phyloP scores from a whole-genome alignment of 192 early-diverging fungal species.

The Podila minutissima region DNA sequence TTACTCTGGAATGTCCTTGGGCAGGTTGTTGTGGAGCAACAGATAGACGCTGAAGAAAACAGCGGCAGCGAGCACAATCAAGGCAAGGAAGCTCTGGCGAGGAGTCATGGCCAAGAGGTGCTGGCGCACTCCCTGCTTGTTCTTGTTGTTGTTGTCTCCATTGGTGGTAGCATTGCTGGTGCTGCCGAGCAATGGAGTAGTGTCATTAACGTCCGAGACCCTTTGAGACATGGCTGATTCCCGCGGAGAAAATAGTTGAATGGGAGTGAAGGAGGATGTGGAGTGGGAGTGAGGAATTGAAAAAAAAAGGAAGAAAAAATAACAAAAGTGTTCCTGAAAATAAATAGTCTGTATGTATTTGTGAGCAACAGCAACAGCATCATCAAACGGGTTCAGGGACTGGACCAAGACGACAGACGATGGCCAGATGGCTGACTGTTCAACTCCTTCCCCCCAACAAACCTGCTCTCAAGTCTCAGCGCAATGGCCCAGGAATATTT shows the following conservation, averaged over 20 bases:
- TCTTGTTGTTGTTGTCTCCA: not conserved
- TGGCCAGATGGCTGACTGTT: too few species aligned
- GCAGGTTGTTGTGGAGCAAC: slow-evolving; percentile 29
- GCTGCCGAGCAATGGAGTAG: slow-evolving; percentile 40
- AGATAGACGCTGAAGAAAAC: slow-evolving; percentile 18
- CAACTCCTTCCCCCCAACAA: too few species aligned
- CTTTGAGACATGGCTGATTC: not conserved
- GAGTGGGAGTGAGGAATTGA: not conserved
- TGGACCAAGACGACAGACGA: too few species aligned
- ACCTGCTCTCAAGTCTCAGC: too few species aligned
- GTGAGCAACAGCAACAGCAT: not conserved
- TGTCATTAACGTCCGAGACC: slow-evolving; percentile 13
- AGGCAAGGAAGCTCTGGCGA: slow-evolving; percentile 28
- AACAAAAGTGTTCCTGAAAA: not conserved
- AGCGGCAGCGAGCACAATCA: slow-evolving; percentile 9
- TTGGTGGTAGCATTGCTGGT: slow-evolving; percentile 4
- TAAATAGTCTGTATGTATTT: not conserved
- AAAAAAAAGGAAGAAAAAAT: not conserved
- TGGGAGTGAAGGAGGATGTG: slow-evolving; percentile 5
- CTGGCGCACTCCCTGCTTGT: slow-evolving; percentile 6
- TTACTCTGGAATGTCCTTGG: slow-evolving; percentile 44
- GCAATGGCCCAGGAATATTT: too few species aligned
- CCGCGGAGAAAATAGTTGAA: not conserved
- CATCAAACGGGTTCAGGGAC: too few species aligned
- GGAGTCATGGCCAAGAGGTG: slow-evolving; percentile 33